phyloP scores from a whole-genome alignment of 1,139 yeast species.

The Pichia kudriavzevii region DNA sequence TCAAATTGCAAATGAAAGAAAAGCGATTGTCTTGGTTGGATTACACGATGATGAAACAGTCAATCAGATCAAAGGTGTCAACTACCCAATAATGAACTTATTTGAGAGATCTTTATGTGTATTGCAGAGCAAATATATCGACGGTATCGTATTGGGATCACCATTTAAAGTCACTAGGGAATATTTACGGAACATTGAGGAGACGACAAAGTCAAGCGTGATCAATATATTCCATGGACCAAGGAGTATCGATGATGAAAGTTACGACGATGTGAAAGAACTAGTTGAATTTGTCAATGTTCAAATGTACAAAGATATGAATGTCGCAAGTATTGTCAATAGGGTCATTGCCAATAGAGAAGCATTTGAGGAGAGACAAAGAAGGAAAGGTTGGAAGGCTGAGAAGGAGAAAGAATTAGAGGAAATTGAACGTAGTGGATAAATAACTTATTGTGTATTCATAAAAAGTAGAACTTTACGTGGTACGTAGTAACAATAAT shows the following conservation, averaged over 20 bases:
- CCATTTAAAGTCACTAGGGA: conserved; percentile 45
- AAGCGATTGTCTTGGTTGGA: conserved; percentile 51
- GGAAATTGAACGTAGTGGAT: neutral
- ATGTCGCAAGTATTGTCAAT: conserved; percentile 58
- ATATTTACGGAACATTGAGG: conserved; percentile 32
- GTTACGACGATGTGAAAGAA: conserved; percentile 36
- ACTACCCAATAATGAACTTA: conserved; percentile 80
- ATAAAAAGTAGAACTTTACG: too few species aligned
- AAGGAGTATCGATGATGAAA: conserved; percentile 35
- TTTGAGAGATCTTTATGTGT: conserved; percentile 83
- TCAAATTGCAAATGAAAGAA: conserved; percentile 30
- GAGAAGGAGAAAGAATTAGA: conserved; percentile 32
- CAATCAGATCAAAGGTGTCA: conserved; percentile 53
- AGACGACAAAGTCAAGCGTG: conserved; percentile 27
- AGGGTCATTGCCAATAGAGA: conserved; percentile 59
- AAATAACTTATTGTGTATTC: neutral
- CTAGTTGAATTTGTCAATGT: neutral
- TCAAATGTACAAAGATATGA: conserved; percentile 33
- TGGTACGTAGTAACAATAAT: too few species aligned
- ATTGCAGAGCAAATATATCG: conserved; percentile 79
- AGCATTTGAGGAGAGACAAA: conserved; percentile 72
- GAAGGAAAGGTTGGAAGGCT: conserved; percentile 69
- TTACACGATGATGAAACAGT: conserved; percentile 56
- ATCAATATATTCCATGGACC: conserved; percentile 57
- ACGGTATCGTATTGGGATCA: conserved; percentile 64